Evolutionary conservation across 495 filamentous ascomycete genomes (phyloP), one percentile per base, ranked within the genome.

Genomic region (Peziza echinospora): DNA sequence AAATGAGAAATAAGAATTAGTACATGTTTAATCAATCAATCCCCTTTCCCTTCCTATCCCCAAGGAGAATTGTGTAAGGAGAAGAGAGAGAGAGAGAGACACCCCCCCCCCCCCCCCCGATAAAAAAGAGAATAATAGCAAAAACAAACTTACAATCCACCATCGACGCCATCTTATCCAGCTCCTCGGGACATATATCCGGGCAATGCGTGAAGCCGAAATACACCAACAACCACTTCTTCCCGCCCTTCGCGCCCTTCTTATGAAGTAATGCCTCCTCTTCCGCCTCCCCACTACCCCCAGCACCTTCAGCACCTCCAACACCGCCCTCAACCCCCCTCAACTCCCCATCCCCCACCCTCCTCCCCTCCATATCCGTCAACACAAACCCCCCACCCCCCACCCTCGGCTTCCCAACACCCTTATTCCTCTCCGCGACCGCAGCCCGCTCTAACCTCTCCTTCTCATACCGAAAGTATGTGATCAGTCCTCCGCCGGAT

Each of bases 151-250:
- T 48, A 60, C 80, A 67, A 59, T 94, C 83, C 58, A 91, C 82
- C 70, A 93, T 92, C 51, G 67, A 67, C 42, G 86, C 83, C 85
- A 97, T 93, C 66, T 97, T 97, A 63, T 97, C 89, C 45, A 97
- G 77, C 67, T 97, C 89, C 53, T 97, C 89, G 24, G 89, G 89
- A 68, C 89, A 97, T 63, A 97, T 97, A 63, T 97, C 89, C 10
- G 89, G 89, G 62, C 89, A 97, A 63, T 93, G 85, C 11, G 84
- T 84, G 75, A 97, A 97, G 53, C 89, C 89, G 60, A 96, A 97
- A 64, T 97, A 97, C 40, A 94, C 76, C 81, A 80, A 51, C 40
- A 30, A 30, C 1, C 19, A 28, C 17, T 5, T 11, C 5, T 24
- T 10, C 13, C 17, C 2, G 4, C 24, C 48, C 44, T 11, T 53